Percentiles rank a stretch among this genome's conserved stretches.
Evolutionary conservation across 768 basidiomycete species (phyloP).

Genomic region (Phallus indusiatus): DNA sequence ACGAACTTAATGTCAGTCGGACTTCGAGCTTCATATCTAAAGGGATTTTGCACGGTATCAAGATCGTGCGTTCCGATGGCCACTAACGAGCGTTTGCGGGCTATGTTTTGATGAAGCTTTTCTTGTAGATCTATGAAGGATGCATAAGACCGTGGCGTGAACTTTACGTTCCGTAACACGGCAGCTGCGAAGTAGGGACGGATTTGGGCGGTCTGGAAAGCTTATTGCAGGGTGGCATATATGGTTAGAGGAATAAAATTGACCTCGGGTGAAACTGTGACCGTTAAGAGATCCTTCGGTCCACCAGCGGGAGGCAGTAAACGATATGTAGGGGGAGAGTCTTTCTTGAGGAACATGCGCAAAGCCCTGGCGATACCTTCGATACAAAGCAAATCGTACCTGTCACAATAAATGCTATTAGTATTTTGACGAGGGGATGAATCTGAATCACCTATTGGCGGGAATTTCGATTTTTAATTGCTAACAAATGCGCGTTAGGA

Average conservation of each 20-base stretch:
- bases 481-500: conserved; percentile 28
- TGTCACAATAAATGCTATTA: conserved; percentile 20
- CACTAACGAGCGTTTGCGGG: conserved; percentile 80
- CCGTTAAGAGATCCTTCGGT: conserved; percentile 53
- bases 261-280: conserved; percentile 67
- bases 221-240: conserved; percentile 1
- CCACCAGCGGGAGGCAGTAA: conserved; percentile 65
- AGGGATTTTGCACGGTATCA: conserved; percentile 79
- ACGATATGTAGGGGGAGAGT: conserved; percentile 60
- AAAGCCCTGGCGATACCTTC: conserved; percentile 90
- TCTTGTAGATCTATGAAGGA: conserved; percentile 99
- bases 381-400: conserved; percentile 96
- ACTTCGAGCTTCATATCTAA: conserved; percentile 73
- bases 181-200: conserved; percentile 90
- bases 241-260: conserved; percentile 16
- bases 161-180: conserved; percentile 80
- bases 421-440: background rate
- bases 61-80: conserved; percentile 97
- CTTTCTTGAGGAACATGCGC: conserved; percentile 68
- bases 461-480: conserved; percentile 99
- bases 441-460: conserved; percentile 68
- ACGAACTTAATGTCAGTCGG: conserved; percentile 89
- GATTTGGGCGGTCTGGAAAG: conserved; percentile 59
- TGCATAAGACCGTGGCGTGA: conserved; percentile 82
- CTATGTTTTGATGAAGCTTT: conserved; percentile 95